Evolutionary conservation across 1,284 basidiomycete species (phyloP).

Genomic region (Schizophyllum commune): DNA sequence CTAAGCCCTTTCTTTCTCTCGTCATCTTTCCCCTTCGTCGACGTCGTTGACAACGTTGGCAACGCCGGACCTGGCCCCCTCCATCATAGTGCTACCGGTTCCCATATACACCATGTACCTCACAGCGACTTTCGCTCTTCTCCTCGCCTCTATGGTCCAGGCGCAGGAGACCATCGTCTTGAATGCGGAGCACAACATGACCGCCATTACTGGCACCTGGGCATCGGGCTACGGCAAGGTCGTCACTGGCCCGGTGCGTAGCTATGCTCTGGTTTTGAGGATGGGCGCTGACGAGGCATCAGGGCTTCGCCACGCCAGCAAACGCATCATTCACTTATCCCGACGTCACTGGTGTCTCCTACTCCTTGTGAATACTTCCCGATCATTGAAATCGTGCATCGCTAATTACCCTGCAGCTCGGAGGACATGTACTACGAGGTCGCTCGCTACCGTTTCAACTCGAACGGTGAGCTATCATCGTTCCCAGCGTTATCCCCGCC

Average conservation of each 20-base stretch:
- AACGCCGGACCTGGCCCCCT: too few relatives aligned
- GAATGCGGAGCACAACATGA: slow-evolving; percentile 45
- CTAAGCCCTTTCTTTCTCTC: too few relatives aligned
- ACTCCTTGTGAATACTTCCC: slow-evolving; percentile 67
- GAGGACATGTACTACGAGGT: slow-evolving; percentile 77
- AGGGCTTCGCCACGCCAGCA: slow-evolving; percentile 81
- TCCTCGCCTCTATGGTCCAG: slow-evolving; percentile 33
- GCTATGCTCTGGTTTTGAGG: slow-evolving; percentile 5
- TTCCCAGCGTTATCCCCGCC: neutral
- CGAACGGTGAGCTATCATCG: slow-evolving; percentile 53
- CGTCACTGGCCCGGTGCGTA: slow-evolving; percentile 75
- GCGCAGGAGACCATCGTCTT: slow-evolving; percentile 26
- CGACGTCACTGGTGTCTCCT: slow-evolving; percentile 73
- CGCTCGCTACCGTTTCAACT: slow-evolving; percentile 78
- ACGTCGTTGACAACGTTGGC: too few relatives aligned
- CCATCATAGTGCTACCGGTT: too few relatives aligned
- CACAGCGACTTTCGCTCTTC: neutral
- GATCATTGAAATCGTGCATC: neutral
- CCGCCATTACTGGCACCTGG: slow-evolving; percentile 77
- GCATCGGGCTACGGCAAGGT: slow-evolving; percentile 70
- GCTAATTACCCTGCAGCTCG: slow-evolving; percentile 34
- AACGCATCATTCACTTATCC: slow-evolving; percentile 80
- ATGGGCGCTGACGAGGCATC: neutral
- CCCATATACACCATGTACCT: too few relatives aligned
- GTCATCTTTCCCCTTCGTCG: too few relatives aligned